Evolutionary conservation across 2,329 filamentous ascomycete genomes (phyloP), one percentile per base, ranked within the genome.

Genomic region (Diplocarpon mali): DNA sequence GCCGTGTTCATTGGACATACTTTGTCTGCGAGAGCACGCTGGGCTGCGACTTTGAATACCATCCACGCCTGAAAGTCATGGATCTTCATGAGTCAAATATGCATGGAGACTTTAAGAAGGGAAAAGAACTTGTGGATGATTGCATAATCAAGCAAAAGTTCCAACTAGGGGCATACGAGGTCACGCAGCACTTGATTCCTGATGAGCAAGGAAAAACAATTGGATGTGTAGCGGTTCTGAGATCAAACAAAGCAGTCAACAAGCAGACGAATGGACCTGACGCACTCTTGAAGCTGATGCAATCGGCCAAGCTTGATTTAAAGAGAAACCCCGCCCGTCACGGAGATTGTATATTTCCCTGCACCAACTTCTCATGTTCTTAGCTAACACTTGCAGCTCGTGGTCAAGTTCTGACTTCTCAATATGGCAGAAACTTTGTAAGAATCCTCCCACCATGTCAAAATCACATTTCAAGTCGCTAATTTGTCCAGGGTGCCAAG

Each of bases 1-100:
- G 76, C 2, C 70, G 83, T 1, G 65, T 71, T 12, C 61, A 69
- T 17, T 88, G 81, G 79, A 63, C 62, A 5, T 68, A 70, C 1
- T 85, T 80, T 80, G 61, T 65, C 20, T 88, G 82, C 48, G 65
- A 70, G 35, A 73, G 69, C 12, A 50, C 52, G 0, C 53, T 53
- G 20, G 20, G 20, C 1, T 85, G 79, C 53, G 59, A 57, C 31
- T 83, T 71, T 39, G 57, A 55, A 10, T 62, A 70, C 31, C 10
- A 30, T 1, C 5, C 57, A 1, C 40, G 29, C 1, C 44, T 42
- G 11, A 11, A 14, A 13, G 11, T 37, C 7, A 30, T 58, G 13
- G 30, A 48, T 8, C 45, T 53, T 11, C 5, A 35, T 0, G 42
- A 54, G 15, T 50, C 51, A 4, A 47, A 57, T 3, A 24, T 24